Evolutionary conservation across 2,329 filamentous ascomycete species (phyloP).

Genomic region (Colletotrichum liriopes): DNA sequence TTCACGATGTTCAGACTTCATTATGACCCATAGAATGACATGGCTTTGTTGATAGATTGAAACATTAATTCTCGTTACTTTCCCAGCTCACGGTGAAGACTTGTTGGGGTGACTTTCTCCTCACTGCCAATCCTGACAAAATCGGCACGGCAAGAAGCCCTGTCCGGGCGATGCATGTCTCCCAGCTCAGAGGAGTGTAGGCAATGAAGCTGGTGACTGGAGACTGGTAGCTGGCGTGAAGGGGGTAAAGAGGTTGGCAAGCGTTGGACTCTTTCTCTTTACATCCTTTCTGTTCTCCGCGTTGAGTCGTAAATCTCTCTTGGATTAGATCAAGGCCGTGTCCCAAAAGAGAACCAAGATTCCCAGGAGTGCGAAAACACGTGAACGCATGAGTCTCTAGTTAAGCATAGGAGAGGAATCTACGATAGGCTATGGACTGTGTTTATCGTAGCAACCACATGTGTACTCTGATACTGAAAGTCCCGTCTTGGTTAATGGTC

Average conservation of each 20-base stretch:
- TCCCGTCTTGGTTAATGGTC: not conserved
- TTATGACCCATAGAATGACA: constrained; percentile 1
- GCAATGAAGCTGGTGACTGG: too few species aligned
- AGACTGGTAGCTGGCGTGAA: not conserved
- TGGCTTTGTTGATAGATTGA: not conserved
- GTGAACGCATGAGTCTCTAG: too few species aligned
- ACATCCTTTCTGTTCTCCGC: not conserved
- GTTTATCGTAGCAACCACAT: not conserved
- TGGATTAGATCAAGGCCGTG: not conserved
- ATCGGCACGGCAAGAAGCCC: not conserved
- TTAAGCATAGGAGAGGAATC: too few species aligned
- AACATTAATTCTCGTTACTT: not conserved
- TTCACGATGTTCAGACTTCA: not conserved
- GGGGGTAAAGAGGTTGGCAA: not conserved
- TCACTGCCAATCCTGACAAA: too few species aligned
- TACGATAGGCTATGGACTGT: not conserved
- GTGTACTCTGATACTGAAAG: not conserved
- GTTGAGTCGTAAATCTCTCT: not conserved
- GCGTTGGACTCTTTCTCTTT: not conserved
- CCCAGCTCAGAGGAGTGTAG: too few species aligned
- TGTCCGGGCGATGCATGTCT: not conserved
- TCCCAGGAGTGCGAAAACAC: too few species aligned
- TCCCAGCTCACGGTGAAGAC: not conserved
- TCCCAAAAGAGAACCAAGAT: not conserved
- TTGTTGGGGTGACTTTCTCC: not conserved